Evolutionary conservation across 1,139 yeast genomes (phyloP).

Genomic region (Pneumocystis carinii): DNA sequence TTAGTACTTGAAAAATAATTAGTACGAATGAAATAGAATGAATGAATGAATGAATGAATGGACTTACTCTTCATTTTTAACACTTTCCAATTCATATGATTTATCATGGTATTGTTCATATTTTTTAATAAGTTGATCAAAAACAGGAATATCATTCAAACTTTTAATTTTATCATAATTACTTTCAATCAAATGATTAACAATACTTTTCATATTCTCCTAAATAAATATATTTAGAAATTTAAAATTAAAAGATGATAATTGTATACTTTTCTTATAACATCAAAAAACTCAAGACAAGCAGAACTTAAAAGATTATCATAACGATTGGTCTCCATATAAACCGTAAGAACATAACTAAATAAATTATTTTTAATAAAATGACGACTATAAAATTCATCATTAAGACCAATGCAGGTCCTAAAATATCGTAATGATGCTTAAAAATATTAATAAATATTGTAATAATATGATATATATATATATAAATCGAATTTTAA

Average conservation of each 20-base stretch:
- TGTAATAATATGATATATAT: too few species aligned
- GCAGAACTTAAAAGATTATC: conserved; percentile 64
- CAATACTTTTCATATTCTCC: conserved; percentile 23
- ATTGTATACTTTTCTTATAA: neutral
- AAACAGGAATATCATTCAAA: conserved; percentile 20
- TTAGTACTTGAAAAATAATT: conserved; percentile 3
- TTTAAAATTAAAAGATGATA: conserved; percentile 19
- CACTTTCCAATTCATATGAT: neutral
- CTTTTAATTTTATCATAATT: conserved; percentile 30
- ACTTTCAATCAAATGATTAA: conserved; percentile 35
- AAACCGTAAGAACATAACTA: conserved; percentile 35
- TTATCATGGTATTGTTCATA: conserved; percentile 12
- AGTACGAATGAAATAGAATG: conserved; percentile 6
- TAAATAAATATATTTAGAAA: conserved; percentile 31
- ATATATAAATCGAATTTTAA: neutral
- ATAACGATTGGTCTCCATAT: conserved; percentile 35
- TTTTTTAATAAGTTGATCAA: conserved; percentile 6
- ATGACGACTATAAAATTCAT: conserved; percentile 41
- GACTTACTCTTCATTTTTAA: neutral
- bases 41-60: too few species aligned
- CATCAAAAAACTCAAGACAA: conserved; percentile 53
- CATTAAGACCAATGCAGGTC: conserved; percentile 43
- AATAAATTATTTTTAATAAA: conserved; percentile 44
- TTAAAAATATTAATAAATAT: neutral
- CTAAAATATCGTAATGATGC: conserved; percentile 40